These are phyloP conservation scores for Penicillium sp. DNA, from an alignment of 2,329 filamentous ascomycete genomes.

Conservation along the genomic window DNA sequence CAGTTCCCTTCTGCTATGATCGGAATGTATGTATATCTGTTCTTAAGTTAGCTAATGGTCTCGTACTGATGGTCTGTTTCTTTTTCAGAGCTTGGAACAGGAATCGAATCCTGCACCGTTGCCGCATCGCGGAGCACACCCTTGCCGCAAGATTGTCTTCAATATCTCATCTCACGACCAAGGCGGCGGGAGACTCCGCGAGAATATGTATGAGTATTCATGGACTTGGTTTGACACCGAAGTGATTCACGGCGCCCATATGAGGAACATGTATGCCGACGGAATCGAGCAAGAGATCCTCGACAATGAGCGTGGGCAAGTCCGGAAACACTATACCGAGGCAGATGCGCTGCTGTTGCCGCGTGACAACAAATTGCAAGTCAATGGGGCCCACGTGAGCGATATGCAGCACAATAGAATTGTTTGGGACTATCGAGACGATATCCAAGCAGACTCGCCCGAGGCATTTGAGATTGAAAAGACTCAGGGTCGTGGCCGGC, in stretches of 20 bases:
- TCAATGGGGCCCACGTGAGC: conserved; percentile 21
- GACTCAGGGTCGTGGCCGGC: conserved; percentile 27
- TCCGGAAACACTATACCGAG: conserved; percentile 13
- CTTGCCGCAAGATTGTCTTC: conserved; percentile 35
- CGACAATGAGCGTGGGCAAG: conserved; percentile 11
- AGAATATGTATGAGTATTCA: conserved; percentile 25
- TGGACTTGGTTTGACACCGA: conserved; percentile 36
- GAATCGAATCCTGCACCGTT: conserved; percentile 19
- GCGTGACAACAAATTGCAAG: conserved; percentile 24
- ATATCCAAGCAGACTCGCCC: conserved; percentile 23
- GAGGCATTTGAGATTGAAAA: conserved; percentile 28
- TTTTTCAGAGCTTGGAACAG: conserved; percentile 11
- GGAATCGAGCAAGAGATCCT: conserved; percentile 13
- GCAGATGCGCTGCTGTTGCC: conserved; percentile 26
- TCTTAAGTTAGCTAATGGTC: conserved; percentile 2
- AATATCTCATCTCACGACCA: conserved; percentile 32
- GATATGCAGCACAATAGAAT: conserved; percentile 22
- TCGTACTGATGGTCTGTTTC: neutral
- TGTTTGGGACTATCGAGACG: conserved; percentile 32
- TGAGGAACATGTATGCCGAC: conserved; percentile 14
- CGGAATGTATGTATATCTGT: conserved; percentile 18
- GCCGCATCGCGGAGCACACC: conserved; percentile 29
- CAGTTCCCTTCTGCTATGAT: conserved; percentile 32
- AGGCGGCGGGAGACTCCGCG: conserved; percentile 18
- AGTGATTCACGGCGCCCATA: conserved; percentile 22